Evolutionary conservation across 441 rosid genomes (phyloP).

Genomic region (Corymbia calophylla): DNA sequence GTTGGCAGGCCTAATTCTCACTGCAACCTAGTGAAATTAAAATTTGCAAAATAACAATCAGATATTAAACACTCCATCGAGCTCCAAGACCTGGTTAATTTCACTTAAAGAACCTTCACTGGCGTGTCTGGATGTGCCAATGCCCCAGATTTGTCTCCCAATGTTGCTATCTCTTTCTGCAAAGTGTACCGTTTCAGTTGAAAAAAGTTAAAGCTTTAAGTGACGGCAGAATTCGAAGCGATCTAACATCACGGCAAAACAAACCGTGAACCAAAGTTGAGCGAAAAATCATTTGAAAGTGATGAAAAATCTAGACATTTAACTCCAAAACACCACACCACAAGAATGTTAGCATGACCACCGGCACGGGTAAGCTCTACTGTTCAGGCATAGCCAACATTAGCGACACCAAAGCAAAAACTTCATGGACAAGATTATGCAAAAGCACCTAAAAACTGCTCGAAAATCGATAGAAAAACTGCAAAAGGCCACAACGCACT

Average conservation of each 20-base stretch:
- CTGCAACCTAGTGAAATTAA: conserved; percentile 46
- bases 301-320: not conserved
- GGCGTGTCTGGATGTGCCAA: conserved; percentile 36
- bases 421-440: not conserved
- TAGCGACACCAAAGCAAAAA: not conserved
- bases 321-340: not conserved
- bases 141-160: conserved; percentile 17
- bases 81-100: not conserved
- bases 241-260: not conserved
- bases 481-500: not conserved
- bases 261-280: not conserved
- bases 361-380: not conserved
- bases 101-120: conserved; percentile 51
- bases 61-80: not conserved
- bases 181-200: not conserved
- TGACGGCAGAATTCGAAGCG: not conserved
- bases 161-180: conserved; percentile 24
- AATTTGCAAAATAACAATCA: not conserved
- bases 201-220: not conserved
- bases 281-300: not conserved
- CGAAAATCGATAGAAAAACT: not conserved
- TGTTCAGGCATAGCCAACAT: not conserved
- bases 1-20: conserved; percentile 64
- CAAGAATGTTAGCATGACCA: not conserved
- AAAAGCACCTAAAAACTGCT: not conserved